Evolutionary conservation across 2,329 filamentous ascomycete genomes (phyloP), one percentile per base, ranked within the genome.

Genomic region (Lecanicillium sp.): DNA sequence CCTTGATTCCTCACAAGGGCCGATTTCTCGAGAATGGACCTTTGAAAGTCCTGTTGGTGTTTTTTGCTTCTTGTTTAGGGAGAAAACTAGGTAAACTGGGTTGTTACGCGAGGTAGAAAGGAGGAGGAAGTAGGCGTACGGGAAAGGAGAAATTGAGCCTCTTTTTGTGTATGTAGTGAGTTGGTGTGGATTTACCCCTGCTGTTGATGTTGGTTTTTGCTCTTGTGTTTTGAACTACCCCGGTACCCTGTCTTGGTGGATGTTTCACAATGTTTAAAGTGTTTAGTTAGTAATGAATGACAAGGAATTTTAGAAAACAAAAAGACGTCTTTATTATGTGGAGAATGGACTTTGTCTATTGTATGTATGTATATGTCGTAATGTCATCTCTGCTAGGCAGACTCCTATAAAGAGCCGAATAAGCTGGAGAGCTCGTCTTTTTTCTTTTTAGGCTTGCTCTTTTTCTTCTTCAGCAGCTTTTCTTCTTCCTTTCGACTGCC

Each of bases 401-500:
- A 25, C 11, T 37, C 13, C 17, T 19, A 53, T 9, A 86, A 58
- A 9, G 72, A 72, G 37, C 69, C 71, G 52, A 92, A 92, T 17
- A 90, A 59, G 52, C 80, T 79, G 45, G 88, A 84, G 40, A 90
- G 84, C 30, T 76, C 81, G 54, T 88, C 77, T 5, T 66, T 65
- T 28, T 66, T 72, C 46, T 66, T 74, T 40, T 69, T 72, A 50
- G 69, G 72, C 49, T 73, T 78, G 58, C 74, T 79, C 53, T 69
- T 75, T 44, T 60, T 66, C 41, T 66, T 63, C 41, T 53, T 53
- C 14, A 45, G 43, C 49, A n/a, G n/a, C n/a, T n/a, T 25, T 67
- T 69, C 47, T 58, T 63, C 45, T 61, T 56, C 48, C 51, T 45
- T 43, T 57, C 34, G 33, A 34, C 29, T 29, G 22, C 32, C 36